A percentile compares a stretch with the other conserved stretches of the same genome.
These are phyloP conservation scores for Wickerhamiella spandovensis DNA, from an alignment of 805 yeast species.

Conservation along the genomic window DNA sequence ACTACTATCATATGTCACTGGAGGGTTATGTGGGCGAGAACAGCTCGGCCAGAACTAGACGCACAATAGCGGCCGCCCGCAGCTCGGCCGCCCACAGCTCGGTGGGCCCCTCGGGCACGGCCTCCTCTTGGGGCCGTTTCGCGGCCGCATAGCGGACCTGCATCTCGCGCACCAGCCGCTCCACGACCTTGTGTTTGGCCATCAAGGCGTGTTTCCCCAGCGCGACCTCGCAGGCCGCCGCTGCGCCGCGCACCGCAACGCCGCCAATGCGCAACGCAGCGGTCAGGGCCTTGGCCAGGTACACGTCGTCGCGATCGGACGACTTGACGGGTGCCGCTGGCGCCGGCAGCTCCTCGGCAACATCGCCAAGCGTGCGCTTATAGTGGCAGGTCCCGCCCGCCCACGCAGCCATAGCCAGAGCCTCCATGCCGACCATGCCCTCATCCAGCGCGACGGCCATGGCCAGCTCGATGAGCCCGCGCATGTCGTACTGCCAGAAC, in stretches of 20 bases:
- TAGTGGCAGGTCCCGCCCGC: background rate
- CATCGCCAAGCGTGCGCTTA: background rate
- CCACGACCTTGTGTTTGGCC: background rate
- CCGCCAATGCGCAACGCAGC: conserved; percentile 10
- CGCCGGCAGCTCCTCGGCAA: background rate
- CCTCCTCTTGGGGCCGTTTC: background rate
- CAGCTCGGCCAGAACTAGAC: background rate
- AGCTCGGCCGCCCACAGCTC: background rate
- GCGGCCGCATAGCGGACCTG: background rate
- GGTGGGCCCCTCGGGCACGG: background rate
- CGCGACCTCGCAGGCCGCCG: background rate
- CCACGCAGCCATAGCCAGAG: conserved; percentile 21
- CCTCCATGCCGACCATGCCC: conserved; percentile 25
- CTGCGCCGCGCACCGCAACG: background rate
- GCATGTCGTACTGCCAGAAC: conserved; percentile 18
- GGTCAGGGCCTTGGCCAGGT: background rate
- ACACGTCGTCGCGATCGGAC: background rate
- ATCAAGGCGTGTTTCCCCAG: background rate
- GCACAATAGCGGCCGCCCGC: background rate
- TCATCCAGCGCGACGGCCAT: conserved; percentile 26
- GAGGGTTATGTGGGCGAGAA: no score
- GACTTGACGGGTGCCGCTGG: background rate
- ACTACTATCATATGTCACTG: no score
- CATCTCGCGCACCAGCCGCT: background rate
- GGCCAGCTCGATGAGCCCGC: conserved; percentile 26